Base-by-base conservation (phyloP, 1,139 yeast genomes). In the Debaryomycetaceae sp. region DNA sequence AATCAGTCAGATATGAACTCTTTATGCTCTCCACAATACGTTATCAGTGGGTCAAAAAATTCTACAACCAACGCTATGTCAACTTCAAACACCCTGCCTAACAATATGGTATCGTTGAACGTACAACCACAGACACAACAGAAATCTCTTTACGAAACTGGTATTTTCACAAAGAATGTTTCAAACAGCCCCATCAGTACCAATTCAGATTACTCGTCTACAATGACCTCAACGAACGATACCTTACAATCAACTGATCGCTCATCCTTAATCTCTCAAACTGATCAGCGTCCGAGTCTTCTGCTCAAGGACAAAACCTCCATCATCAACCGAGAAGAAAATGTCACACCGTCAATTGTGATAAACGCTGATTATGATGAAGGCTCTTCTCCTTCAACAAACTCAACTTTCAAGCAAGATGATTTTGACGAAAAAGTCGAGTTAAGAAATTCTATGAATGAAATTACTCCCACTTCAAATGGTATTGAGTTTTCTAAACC, bases 211-310 rank as follows among this genome's bases (percentile, higher is more conserved):
- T 43, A 50, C 7, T 58, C 66, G 5, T 60, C 66, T 2, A 54
- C 66, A 1, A 57, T 65, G 6, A 54, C 64, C 17, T 66, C 72
- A 0, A 57, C 63, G 27, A 60, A 53, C 43, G 68, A 66, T 20
- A 63, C 71, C 4, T 52, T 60, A 17, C 69, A 60, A 39, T 64
- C 70, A 2, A 66, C 73, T 1, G 71, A 67, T 39, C 66, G 63
- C 46, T 66, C 71, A 1, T 62, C 70, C 2, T 51, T 63, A 14
- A 41, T 56, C 6, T 60, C 67, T 2, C 64, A 59, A 17, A 49
- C 45, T 38, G 63, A 58, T 13, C 37, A 33, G 6, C 37, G 38
- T 9, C 36, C 27, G 17, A 40, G 31, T 27, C 4, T 35, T 6
- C 17, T 24, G 24, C 9, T 33, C 20, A 34, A 37, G 30, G 34